These are phyloP conservation scores for Aegle marmelos DNA, from an alignment of 345 rosid species.

Conservation along the genomic window DNA sequence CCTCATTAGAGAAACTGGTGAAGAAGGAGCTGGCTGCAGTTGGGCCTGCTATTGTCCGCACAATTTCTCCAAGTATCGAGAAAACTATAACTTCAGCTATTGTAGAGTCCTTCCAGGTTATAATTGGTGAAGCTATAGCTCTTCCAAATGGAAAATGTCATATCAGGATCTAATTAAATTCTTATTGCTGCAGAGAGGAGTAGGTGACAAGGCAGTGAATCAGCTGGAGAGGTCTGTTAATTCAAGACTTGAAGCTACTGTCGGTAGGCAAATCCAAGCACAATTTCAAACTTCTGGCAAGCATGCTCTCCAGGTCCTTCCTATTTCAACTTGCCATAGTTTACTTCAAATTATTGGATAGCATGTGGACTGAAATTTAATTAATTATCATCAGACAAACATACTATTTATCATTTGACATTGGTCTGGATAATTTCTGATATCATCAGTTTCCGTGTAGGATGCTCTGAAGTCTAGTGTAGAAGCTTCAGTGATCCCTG, in stretches of 20 bases:
- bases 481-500: conserved; percentile 77
- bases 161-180: conserved; percentile 13
- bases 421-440: conserved; percentile 14
- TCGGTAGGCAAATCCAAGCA: conserved; percentile 78
- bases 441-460: conserved; percentile 32
- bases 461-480: conserved; percentile 66
- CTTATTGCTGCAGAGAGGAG: conserved; percentile 59
- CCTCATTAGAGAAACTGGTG: conserved; percentile 56
- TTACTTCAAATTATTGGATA: not conserved
- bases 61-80: conserved; percentile 61
- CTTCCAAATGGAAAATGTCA: conserved; percentile 12
- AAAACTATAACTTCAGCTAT: conserved; percentile 62
- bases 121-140: conserved; percentile 12
- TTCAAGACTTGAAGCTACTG: conserved; percentile 75
- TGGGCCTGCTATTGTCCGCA: conserved; percentile 51
- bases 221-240: conserved; percentile 82
- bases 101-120: conserved; percentile 87
- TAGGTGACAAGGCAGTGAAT: conserved; percentile 85
- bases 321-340: conserved; percentile 9
- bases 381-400: not conserved
- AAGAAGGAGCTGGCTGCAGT: conserved; percentile 66
- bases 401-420: conserved; percentile 4
- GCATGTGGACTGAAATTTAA: not conserved
- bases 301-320: conserved; percentile 84
- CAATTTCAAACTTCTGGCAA: conserved; percentile 95